A percentile compares a stretch with the other conserved stretches of the same genome.
Evolutionary conservation across 257 asterid genomes (phyloP).

Genomic region (Linderniella brevidens): DNA sequence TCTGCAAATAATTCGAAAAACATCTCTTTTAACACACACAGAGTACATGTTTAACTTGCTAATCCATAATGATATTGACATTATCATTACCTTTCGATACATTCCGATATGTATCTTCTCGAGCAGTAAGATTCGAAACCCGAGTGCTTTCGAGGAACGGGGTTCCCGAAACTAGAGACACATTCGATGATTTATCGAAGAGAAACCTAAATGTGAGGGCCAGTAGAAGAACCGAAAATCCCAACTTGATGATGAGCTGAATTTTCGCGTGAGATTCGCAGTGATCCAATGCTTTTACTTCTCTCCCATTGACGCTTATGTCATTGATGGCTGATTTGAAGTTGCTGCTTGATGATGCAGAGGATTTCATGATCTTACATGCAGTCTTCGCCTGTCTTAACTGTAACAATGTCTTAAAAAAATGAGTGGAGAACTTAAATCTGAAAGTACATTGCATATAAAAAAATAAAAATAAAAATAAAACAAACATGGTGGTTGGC

Average conservation of each 20-base stretch:
- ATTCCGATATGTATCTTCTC: slow-evolving; percentile 15
- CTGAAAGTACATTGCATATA: no score
- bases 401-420: slow-evolving; percentile 5
- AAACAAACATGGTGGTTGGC: no score
- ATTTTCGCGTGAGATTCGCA: slow-evolving; percentile 38
- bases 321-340: no score
- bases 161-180: slow-evolving; percentile 24
- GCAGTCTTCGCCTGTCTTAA: slow-evolving; percentile 6
- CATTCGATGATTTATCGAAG: slow-evolving; percentile 24
- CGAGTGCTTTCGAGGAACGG: slow-evolving; percentile 16
- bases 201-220: slow-evolving; percentile 39
- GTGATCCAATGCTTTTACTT: slow-evolving; percentile 22
- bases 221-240: slow-evolving; percentile 33
- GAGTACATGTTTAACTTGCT: background rate
- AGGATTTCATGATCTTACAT: slow-evolving; percentile 9
- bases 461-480: no score
- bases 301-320: slow-evolving; percentile 16
- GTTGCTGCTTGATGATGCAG: no score
- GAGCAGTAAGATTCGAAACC: slow-evolving; percentile 9
- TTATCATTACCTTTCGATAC: slow-evolving; percentile 25
- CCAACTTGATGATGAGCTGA: slow-evolving; percentile 34
- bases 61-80: background rate
- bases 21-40: slow-evolving; percentile 7
- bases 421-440: no score
- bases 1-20: slow-evolving; percentile 7